These are phyloP conservation scores for Phytophthora aleatoria DNA, from an alignment of 352 stramenopile genomes.

Conservation along the genomic window DNA sequence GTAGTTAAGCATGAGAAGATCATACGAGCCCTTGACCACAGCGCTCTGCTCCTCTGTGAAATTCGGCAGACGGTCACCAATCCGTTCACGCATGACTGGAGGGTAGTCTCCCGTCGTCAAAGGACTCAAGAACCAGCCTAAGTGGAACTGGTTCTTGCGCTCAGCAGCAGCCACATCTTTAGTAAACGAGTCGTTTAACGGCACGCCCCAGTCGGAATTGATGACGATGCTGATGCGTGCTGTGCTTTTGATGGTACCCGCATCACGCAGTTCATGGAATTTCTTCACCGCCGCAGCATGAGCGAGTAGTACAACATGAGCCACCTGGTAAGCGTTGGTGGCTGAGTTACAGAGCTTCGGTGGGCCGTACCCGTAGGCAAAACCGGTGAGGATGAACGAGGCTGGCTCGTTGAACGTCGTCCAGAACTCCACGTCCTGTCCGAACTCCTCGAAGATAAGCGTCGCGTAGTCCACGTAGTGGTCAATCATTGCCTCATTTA, in stretches of 20 bases:
- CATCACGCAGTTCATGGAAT: conserved; percentile 58
- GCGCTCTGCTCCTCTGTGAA: conserved; percentile 84
- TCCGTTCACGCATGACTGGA: conserved; percentile 82
- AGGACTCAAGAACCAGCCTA: conserved; percentile 92
- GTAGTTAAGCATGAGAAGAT: conserved; percentile 96
- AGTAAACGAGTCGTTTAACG: conserved; percentile 62
- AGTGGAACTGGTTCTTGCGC: conserved; percentile 87
- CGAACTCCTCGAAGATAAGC: conserved; percentile 91
- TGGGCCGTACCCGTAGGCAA: conserved; percentile 66
- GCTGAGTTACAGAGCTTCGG: conserved; percentile 42
- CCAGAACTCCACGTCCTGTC: conserved; percentile 91
- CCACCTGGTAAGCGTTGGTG: conserved; percentile 53
- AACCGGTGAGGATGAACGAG: conserved; percentile 86
- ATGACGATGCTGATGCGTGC: conserved; percentile 92
- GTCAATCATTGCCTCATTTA: conserved; percentile 57
- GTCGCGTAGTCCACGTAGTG: conserved; percentile 88
- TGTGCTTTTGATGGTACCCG: conserved; percentile 13
- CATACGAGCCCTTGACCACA: conserved; percentile 77
- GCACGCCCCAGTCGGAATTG: conserved; percentile 79
- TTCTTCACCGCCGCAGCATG: conserved; percentile 87
- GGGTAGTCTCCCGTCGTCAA: conserved; percentile 92
- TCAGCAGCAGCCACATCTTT: conserved; percentile 65
- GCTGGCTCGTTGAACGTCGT: conserved; percentile 95
- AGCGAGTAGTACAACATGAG: conserved; percentile 90
- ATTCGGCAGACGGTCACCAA: conserved; percentile 80